These are phyloP conservation scores for Nicotiana knightiana DNA, from an alignment of 257 asterid genomes.

Conservation along the genomic window DNA sequence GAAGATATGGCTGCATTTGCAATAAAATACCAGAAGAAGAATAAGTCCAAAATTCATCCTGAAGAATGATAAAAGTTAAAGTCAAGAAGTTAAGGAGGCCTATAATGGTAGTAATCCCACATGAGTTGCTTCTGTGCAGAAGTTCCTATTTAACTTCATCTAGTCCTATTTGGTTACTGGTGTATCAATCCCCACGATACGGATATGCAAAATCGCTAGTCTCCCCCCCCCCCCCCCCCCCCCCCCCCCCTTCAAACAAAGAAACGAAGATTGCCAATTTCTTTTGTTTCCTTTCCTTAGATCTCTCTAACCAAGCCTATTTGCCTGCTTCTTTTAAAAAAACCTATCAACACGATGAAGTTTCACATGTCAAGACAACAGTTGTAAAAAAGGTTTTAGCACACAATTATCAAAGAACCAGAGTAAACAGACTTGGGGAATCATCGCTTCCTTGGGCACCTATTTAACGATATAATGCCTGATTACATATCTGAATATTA, in stretches of 20 bases:
- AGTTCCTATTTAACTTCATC: background rate
- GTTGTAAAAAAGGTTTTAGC: background rate
- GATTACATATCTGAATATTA: background rate
- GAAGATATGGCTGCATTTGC: constrained; percentile 81
- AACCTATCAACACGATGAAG: background rate
- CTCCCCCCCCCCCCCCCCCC: background rate
- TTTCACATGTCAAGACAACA: background rate
- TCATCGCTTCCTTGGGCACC: background rate
- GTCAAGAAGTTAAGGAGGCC: background rate
- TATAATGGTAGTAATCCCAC: background rate
- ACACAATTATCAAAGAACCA: background rate
- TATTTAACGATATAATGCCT: background rate
- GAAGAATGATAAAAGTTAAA: background rate
- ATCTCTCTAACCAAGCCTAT: background rate
- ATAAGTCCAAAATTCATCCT: background rate
- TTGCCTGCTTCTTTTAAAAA: background rate
- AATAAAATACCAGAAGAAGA: background rate
- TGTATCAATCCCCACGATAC: background rate
- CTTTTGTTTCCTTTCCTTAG: background rate
- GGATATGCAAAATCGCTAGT: background rate
- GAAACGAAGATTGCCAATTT: background rate
- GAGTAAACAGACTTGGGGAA: background rate
- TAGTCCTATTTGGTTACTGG: background rate
- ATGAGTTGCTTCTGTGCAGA: background rate
- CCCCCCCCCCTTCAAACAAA: background rate